Evolutionary conservation across 768 basidiomycete species (phyloP), one percentile per base, ranked within the genome.

Genomic region (Scleroderma bovista): DNA sequence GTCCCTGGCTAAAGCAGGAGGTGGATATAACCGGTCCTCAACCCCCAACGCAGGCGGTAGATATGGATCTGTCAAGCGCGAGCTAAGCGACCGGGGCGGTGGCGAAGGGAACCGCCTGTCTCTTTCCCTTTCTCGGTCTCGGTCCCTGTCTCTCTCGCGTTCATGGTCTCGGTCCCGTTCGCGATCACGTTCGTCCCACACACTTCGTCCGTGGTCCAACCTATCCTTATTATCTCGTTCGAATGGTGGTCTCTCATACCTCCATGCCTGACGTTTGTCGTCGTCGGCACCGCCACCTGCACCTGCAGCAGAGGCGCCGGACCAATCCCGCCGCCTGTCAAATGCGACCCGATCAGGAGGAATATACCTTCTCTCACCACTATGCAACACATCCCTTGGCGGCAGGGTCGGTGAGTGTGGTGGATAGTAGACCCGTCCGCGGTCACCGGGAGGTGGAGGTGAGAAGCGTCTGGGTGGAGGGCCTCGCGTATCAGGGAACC

Each of bases 121-220:
- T 17, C 66, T 62, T 10, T 75, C 69, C 29, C 76, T 70, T 16
- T 69, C 68, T 9, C 73, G 68, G n/a, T 65, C 60, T 31, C 71
- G 72, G 75, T 60, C 58, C 29, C 66, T 60, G 1, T 62, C 58
- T 10, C 66, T 66, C 23, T 51, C 45, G 2, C 50, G 44, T 22
- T 57, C 26, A 9, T 9, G 26, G 4, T 29, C 26, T 4, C 26
- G 26, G 26, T 29, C 26, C 26, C 26, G 26, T 29, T 29, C 57
- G 12, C 55, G 53, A 1, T 57, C 59, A 11, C 70, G 58, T 2
- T 72, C 71, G 7, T 75, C 42, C 42, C 42, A 31, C 9, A 9
- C 9, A 7, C 13, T 22, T 40, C 17, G 57, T 55, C 6, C 47
- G 31, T 72, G 66, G 6, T 74, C 73, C 49, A 67, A 71, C 32